Evolutionary conservation across 2,329 filamentous ascomycete genomes (phyloP).

Genomic region (Aspergillus spinulosporus): DNA sequence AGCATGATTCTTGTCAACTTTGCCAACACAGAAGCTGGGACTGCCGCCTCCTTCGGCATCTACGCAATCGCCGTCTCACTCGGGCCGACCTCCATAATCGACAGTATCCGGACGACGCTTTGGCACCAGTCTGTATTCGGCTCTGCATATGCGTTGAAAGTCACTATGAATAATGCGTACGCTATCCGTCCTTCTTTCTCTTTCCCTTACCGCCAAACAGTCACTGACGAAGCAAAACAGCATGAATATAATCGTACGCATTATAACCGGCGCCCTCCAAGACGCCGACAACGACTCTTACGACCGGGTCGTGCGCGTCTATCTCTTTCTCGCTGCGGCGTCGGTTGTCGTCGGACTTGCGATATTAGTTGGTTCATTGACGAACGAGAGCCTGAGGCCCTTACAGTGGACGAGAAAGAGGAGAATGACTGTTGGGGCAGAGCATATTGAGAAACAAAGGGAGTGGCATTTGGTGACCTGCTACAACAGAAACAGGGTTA

Average conservation of each 20-base stretch:
- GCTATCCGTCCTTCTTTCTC: constrained; percentile 6
- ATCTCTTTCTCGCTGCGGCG: constrained; percentile 54
- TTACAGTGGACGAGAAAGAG: constrained; percentile 62
- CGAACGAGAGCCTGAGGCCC: constrained; percentile 47
- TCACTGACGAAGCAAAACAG: constrained; percentile 28
- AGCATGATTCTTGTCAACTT: constrained; percentile 59
- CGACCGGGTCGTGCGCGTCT: constrained; percentile 56
- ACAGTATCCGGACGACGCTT: constrained; percentile 60
- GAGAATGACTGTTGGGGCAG: constrained; percentile 47
- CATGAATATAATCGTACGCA: constrained; percentile 62
- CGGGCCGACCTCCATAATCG: constrained; percentile 61
- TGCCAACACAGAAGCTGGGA: constrained; percentile 51
- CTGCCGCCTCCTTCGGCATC: constrained; percentile 60
- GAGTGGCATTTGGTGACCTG: constrained; percentile 43
- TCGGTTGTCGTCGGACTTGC: constrained; percentile 50
- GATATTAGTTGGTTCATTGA: constrained; percentile 43
- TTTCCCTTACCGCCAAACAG: neutral
- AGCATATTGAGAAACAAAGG: constrained; percentile 47
- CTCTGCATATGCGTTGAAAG: constrained; percentile 60
- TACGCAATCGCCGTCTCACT: constrained; percentile 58
- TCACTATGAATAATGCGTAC: constrained; percentile 61
- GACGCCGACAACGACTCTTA: constrained; percentile 60
- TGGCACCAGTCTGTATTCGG: constrained; percentile 63
- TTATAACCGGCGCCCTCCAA: constrained; percentile 60
- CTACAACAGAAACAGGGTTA: constrained; percentile 40